Evolutionary conservation across 306 rosid species (phyloP), one percentile per base, ranked within the genome.

Genomic region (Cercis canadensis): DNA sequence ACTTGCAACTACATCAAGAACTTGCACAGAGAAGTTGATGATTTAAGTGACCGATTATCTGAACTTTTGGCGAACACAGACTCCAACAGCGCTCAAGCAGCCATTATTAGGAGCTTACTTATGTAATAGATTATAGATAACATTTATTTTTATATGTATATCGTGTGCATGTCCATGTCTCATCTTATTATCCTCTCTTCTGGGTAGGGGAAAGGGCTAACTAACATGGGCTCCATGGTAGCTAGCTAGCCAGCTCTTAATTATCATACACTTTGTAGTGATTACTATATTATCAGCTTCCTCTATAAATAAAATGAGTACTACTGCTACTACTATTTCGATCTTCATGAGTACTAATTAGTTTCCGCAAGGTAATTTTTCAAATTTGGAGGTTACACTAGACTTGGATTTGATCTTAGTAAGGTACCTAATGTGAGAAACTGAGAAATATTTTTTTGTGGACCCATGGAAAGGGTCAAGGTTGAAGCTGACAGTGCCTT

Each of bases 1-100:
- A 85, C 92, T 19, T 85, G 90, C 83, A 83, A 85, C 88, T 88
- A 85, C 43, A 88, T 88, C 6, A 80, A 81, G 54, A 88, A 69
- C 78, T 85, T 88, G 60, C 85, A 88, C 65, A 73, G 85, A 59
- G 92, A 88, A 66, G 90, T 88, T 44, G 88, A 81, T 24, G 88
- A 83, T 71, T 77, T 88, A 11, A 85, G 92, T 63, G 86, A 83
- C 24, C 82, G 90, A 18, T 57, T 88, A 65, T 83, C 92, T 4
- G 75, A 83, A 76, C 85, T 88, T 11, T 43, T 88, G 76, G 84
- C 87, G 0, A 64, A 84, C 7, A 70, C 87, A 5, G 90, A 88
- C 57, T 59, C 75, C 34, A 78, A 88, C 53, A 85, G 81, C 36
- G 92, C 89, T 62, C 92, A 88, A 67, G 92, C 88, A 11, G 82